Evolutionary conservation across 2,329 filamentous ascomycete species (phyloP), one percentile per base, ranked within the genome.

Genomic region (Talaromyces sp.): DNA sequence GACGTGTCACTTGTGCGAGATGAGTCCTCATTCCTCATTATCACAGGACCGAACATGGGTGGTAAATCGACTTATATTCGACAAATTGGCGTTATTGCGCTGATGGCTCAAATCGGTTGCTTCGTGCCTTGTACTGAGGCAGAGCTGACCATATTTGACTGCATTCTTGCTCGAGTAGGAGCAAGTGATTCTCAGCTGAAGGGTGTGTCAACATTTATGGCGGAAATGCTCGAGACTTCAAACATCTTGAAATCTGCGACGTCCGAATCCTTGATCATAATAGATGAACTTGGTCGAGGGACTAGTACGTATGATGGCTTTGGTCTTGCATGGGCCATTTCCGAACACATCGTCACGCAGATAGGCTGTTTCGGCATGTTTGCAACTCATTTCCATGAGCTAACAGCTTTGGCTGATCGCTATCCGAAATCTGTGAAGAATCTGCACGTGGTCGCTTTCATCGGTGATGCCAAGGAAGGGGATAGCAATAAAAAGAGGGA

Each of bases 221-320:
- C 94, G 1, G 94, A 99, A 77, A 99, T 99, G 94, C 83, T 99
- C 21, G 94, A 99, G 73, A 99, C 94, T 1, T 91, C 94, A 64
- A 97, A 97, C 71, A 99, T 99, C 63, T 86, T 99, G 69, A 97
- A 97, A 77, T 95, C 91, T 0, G 94, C 94, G 1, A 99, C 94
- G 0, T 85, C 88, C 33, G 94, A 99, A 71, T 96, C 91, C 4
- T 83, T 99, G 55, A 97, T 99, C 76, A 97, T 99, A 73, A 97
- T 99, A 65, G 95, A 99, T 73, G 94, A 99, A 73, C 84, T 99
- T 2, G 94, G 94, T 52, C 90, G 94, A 61, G 94, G 94, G 58
- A 99, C 94, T 0, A 97, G 91, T 62, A 99, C 95, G 0, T 99
- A 99, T 72, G 95, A 99, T 71, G 94, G 94, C 8, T 99, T 99